phyloP scores from a whole-genome alignment of 306 rosid species.

The Psophocarpus tetragonolobus region DNA sequence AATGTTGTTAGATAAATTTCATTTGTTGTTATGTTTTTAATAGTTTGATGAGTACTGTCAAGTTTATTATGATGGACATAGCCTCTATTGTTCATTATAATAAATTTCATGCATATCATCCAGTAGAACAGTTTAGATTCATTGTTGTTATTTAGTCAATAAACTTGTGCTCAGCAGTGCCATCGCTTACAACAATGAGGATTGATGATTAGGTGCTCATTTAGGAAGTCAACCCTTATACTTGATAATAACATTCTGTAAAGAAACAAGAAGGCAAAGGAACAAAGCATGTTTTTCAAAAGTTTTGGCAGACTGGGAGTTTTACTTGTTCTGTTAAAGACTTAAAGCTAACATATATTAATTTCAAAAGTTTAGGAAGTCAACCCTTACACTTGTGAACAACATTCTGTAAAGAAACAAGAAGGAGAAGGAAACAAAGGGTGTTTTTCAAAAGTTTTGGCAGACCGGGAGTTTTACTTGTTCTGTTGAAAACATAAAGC shows the following conservation, averaged over 20 bases:
- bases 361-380: too few relatives aligned
- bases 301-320: neutral
- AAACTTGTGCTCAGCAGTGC: neutral
- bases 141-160: neutral
- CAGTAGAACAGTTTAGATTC: neutral
- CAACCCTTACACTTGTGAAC: too few relatives aligned
- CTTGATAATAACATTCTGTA: neutral
- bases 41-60: neutral
- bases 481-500: neutral
- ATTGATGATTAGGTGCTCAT: neutral
- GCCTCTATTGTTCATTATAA: neutral
- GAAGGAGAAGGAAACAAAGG: neutral
- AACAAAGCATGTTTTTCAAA: neutral
- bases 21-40: neutral
- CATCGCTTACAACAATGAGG: neutral
- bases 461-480: neutral
- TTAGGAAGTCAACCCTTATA: neutral
- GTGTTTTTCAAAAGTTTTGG: constrained; percentile 2
- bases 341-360: neutral
- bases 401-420: too few relatives aligned
- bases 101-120: neutral
- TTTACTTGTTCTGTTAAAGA: neutral
- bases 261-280: neutral
- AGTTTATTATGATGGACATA: neutral
- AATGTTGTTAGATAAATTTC: neutral